These are phyloP conservation scores for Anthracocystis walkeri DNA, from an alignment of 1,284 basidiomycete species.

Conservation along the genomic window DNA sequence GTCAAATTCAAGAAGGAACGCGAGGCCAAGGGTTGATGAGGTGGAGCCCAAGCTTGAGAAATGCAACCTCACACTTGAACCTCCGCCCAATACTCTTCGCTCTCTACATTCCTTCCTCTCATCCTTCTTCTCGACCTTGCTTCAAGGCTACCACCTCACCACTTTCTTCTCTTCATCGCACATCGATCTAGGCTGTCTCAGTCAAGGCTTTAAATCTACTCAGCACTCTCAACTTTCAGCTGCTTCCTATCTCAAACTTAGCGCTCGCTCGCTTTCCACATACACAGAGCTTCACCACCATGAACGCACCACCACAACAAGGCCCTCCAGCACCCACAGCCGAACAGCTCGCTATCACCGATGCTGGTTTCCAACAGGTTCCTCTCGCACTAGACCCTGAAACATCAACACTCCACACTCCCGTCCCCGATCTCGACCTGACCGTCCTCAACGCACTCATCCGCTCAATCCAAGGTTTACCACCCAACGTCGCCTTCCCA, in stretches of 20 bases:
- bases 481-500: constrained; percentile 64
- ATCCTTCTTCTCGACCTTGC: background rate
- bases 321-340: constrained; percentile 58
- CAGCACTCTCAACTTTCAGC: background rate
- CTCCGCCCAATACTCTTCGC: background rate
- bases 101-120: background rate
- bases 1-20: background rate
- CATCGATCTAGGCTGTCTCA: background rate
- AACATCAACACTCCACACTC: constrained; percentile 34
- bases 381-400: constrained; percentile 54
- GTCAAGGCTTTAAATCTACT: background rate
- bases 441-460: constrained; percentile 67
- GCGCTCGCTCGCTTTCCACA: constrained; percentile 11
- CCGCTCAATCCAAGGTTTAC: constrained; percentile 59
- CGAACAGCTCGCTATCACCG: constrained; percentile 62
- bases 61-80: constrained; percentile 2
- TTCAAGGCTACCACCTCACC: background rate
- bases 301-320: constrained; percentile 46
- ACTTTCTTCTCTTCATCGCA: background rate
- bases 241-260: background rate
- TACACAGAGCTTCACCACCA: constrained; percentile 5
- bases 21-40: constrained; percentile 21
- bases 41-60: constrained; percentile 16
- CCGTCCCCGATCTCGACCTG: constrained; percentile 57
- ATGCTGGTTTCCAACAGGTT: constrained; percentile 54